Base-by-base conservation (phyloP, 768 basidiomycete species). In the Lactarius sanguifluus region DNA sequence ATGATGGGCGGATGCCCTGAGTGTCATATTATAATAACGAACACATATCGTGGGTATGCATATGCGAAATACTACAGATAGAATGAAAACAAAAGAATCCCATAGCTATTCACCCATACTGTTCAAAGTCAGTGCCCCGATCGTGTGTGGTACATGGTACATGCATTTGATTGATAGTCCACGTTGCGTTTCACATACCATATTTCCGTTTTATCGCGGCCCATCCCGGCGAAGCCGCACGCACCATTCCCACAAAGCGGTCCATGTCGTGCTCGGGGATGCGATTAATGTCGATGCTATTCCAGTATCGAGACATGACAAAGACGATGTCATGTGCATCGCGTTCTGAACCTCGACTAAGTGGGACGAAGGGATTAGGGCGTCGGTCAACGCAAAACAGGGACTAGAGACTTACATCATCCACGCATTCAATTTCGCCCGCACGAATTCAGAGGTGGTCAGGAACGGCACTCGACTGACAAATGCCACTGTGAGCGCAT, bases 221-320 rank as follows among this genome's bases (percentile, higher is more conserved):
- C 92, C 92, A 94, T 7, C 88, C 87, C 23, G 89, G 82, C 12
- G 82, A 85, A 52, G 84, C 89, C n/a, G 81, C 78, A 54, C 82
- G 75, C 72, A 89, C 81, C 43, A 80, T 80, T 16, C 80, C 73
- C 36, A 90, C 87, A 72, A 94, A 94, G 36, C 83, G 81, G 65
- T 85, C 86, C 92, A 94, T 94, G 73, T 94, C 92, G 66, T 87
- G 85, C 76, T 94, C 92, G 32, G 88, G 87, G 66, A 94, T 88
- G 70, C 92, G 89, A 74, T 94, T 94, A 70, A 93, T 86, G 76
- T 94, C 92, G 67, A 94, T 84, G 62, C 83, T 81, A 73, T 88
- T 90, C 91, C 92, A 93, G 73, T 88, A 91, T 63, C 85, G 85
- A 65, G 84, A 81, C 71, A 94, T 79, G 45, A 85, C 81, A 73